These are phyloP conservation scores for Aspergillus pseudotamarii DNA, from an alignment of 2,329 filamentous ascomycete genomes.

Conservation along the genomic window DNA sequence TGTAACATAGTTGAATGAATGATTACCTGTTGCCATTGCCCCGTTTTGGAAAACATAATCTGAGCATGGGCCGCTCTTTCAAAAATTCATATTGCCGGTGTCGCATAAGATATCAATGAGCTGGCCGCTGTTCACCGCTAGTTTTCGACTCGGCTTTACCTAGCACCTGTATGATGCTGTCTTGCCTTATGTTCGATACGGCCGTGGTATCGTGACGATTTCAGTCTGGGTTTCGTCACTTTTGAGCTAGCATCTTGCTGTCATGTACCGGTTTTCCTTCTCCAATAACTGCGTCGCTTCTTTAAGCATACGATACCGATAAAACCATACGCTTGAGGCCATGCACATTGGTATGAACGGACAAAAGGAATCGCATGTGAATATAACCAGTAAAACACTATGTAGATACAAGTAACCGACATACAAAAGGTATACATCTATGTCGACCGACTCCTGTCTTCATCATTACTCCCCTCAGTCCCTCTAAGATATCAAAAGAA, in stretches of 20 bases:
- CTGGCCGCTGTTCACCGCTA: not conserved
- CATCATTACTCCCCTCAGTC: conserved; percentile 3
- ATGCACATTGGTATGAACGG: not conserved
- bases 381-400: conserved; percentile 33
- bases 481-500: conserved; percentile 4
- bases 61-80: not conserved
- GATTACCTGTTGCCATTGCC: not conserved
- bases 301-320: not conserved
- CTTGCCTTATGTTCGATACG: not conserved
- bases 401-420: conserved; percentile 22
- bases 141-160: not conserved
- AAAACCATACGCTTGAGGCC: not conserved
- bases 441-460: conserved; percentile 18
- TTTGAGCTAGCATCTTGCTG: not conserved
- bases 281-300: not conserved
- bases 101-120: not conserved
- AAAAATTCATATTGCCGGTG: not conserved
- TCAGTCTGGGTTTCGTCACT: not conserved
- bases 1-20: conserved; percentile 1
- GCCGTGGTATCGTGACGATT: not conserved
- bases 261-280: not conserved
- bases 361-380: conserved; percentile 35
- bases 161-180: not conserved
- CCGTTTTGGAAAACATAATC: not conserved
- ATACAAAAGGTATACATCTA: conserved; percentile 17